Base-by-base conservation (phyloP, 305 asterid species). In the Solanum hybrid region DNA sequence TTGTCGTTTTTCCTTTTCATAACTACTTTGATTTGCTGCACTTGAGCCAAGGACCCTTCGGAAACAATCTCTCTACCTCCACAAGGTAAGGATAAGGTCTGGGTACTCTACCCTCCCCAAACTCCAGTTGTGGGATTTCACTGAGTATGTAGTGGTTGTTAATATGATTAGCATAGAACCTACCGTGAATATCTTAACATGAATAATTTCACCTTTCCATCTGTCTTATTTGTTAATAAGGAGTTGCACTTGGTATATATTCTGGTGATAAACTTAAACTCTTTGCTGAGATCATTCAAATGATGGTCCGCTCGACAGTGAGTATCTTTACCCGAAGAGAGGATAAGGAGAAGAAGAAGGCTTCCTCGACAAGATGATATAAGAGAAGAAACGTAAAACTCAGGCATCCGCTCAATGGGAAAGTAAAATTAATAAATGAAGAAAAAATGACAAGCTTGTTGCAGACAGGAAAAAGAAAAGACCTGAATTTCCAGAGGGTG, bases 401-500 rank as follows among this genome's bases (percentile, higher is more conserved):
- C 87, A 82, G 26, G 26, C 37, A 14, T 24, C 28, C 16, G 13
- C 36, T 42, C 71, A 22, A 82, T 28, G 16, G 87, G 26, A 40
- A 82, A 28, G 26, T 76, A 33, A 33, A 76, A 33, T 76, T n/a
- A 11, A 22, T 35, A 35, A 84, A 33, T 28, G 46, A 86, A 57
- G n/a, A 85, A 24, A 22, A 37, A 81, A 8, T 67, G 37, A 64
- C 88, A 57, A 57, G 46, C 76, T 85, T 33, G 46, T 31, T 57
- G 77, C 33, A 85, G n/a, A 4, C 9, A 42, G 10, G 37, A 57
- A 80, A 79, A 64, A 26, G 37, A 8, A 9, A 80, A 88, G 40
- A 95, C 99, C 99, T 97, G 98, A 92, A 96, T 97, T 93, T 97
- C 98, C 35, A 97, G 96, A 11, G 99, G 99, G 92, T 97, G 99